Percentiles rank a stretch among this genome's conserved stretches.
Evolutionary conservation across 805 yeast genomes (phyloP).

Genomic region (Wickerhamomyces xylosicus): DNA sequence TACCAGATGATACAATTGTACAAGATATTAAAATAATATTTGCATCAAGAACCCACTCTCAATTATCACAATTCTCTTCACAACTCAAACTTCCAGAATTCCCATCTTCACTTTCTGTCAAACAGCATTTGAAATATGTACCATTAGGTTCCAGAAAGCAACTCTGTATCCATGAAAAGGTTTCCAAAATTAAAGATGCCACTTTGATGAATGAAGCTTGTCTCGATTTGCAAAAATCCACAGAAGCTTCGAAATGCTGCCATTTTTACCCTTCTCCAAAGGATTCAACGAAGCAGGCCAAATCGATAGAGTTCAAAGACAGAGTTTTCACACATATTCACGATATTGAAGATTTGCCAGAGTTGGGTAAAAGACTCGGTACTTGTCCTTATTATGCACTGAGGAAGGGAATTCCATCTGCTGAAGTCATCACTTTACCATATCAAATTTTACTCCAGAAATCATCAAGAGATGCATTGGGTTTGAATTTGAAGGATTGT

Average conservation of each 20-base stretch:
- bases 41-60: conserved; percentile 88
- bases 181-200: conserved; percentile 35
- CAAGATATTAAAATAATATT: conserved; percentile 45
- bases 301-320: conserved; percentile 34
- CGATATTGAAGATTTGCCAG: conserved; percentile 63
- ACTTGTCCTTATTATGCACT: conserved; percentile 81
- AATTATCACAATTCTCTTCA: conserved; percentile 66
- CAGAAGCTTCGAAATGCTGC: conserved; percentile 25
- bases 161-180: conserved; percentile 63
- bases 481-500: conserved; percentile 48
- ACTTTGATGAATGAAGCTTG: conserved; percentile 74
- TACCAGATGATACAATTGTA: conserved; percentile 13
- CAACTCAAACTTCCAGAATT: conserved; percentile 57
- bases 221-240: conserved; percentile 46
- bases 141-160: conserved; percentile 83
- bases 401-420: conserved; percentile 40
- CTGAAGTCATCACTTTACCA: conserved; percentile 79
- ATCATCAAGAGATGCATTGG: conserved; percentile 47
- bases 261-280: conserved; percentile 27
- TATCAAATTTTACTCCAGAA: conserved; percentile 65
- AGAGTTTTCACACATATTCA: conserved; percentile 35
- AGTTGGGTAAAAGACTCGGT: conserved; percentile 42
- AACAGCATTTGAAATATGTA: conserved; percentile 53
- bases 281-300: conserved; percentile 14
- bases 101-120: conserved; percentile 44